Evolutionary conservation across 2,329 filamentous ascomycete species (phyloP).

Genomic region (Chalaropsis thielavioides): DNA sequence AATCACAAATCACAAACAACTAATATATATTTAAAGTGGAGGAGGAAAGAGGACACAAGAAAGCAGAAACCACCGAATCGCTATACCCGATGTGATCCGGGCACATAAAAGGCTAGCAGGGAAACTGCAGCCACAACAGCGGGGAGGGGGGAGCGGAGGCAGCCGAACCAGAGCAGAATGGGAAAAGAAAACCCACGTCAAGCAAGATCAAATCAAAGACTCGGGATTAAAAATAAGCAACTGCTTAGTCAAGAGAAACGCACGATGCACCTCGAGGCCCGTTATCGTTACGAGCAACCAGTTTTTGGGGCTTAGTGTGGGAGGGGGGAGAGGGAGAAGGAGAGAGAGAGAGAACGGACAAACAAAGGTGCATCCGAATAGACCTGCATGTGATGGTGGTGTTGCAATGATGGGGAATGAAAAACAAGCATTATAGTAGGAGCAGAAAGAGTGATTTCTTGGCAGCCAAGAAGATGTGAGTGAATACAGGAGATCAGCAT

Average conservation of each 20-base stretch:
- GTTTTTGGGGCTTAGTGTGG: background rate
- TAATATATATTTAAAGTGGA: background rate
- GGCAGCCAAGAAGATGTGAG: too few species aligned
- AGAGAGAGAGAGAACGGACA: background rate
- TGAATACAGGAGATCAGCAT: too few species aligned
- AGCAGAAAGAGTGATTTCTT: background rate
- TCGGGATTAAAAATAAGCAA: background rate
- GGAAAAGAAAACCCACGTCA: background rate
- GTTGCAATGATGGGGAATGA: background rate
- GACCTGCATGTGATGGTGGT: background rate
- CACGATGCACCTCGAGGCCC: background rate
- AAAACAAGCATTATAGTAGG: background rate
- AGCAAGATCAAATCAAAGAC: background rate
- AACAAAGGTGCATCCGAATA: background rate
- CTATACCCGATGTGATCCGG: background rate
- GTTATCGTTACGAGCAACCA: background rate
- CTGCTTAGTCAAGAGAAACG: background rate
- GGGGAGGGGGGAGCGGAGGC: background rate
- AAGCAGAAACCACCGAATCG: background rate
- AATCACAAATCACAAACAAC: too few species aligned
- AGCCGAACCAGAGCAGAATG: background rate
- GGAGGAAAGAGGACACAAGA: background rate
- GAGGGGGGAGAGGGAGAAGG: background rate
- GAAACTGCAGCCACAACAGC: background rate
- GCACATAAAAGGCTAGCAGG: background rate